Evolutionary conservation across 768 basidiomycete species (phyloP), one percentile per base, ranked within the genome.

Genomic region (Brasilioporus rufonigricans): DNA sequence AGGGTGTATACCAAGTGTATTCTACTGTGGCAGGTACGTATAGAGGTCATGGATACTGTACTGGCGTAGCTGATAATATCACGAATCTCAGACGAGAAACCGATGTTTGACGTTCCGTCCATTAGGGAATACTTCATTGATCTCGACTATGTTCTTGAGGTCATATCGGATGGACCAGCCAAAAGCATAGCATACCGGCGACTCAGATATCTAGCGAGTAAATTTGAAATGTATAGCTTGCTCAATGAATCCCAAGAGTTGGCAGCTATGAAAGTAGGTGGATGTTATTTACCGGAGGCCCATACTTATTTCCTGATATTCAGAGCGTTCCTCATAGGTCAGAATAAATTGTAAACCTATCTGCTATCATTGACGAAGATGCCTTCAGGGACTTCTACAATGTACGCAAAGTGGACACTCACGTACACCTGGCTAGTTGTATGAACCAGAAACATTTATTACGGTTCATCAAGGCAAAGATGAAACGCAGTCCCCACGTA

Each of bases 361-460:
- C 27, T 16, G 32, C 43, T 44, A n/a, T 33, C 40, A n/a, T 50
- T 57, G 56, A 61, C 49, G 27, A 13, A 21, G 11, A 14, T 31
- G 12, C 23, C 12, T 55, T n/a, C 66, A 95, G 96, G 56, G 97
- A 99, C 73, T 98, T 99, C 63, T 99, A 99, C 74, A 99, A 99
- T 68, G 79, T 93, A 48, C 86, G 97, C 24, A 99, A 99, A 70
- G 97, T 99, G 56, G 97, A 99, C 67, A 99, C 97, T 9, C 97
- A 99, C 71, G 92, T 99, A 27, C 97, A 99, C 65, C 93, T 98
- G 69, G 96, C 96, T 4, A 97, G 95, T 57, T 91, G 92, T 73
- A 98, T 98, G 95, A 99, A 99, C 69, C 97, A 99, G 72, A 99
- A 99, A 71, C 97, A 99, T 74, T 75, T 99, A 19, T 76, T 99